These are phyloP conservation scores for Penicillium oxalicum DNA, from an alignment of 2,329 filamentous ascomycete genomes.

Conservation along the genomic window DNA sequence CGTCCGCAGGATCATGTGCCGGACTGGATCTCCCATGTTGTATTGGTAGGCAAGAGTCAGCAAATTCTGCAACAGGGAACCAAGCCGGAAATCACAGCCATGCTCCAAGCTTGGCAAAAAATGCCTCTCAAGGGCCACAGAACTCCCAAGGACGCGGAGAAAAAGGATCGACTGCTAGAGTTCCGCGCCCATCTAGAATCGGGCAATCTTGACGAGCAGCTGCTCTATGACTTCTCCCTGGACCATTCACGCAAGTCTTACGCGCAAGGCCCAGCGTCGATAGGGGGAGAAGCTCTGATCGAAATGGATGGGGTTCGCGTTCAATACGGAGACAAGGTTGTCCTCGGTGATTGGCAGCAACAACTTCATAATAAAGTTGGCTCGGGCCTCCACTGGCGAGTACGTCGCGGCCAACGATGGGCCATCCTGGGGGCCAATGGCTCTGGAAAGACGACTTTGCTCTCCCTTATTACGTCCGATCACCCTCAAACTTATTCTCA, in stretches of 20 bases:
- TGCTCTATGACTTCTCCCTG: conserved; percentile 22
- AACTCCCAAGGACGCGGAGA: conserved; percentile 5
- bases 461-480: conserved; percentile 89
- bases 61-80: conserved; percentile 60
- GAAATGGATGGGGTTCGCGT: conserved; percentile 84
- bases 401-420: conserved; percentile 79
- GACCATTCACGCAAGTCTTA: conserved; percentile 14
- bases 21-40: conserved; percentile 80
- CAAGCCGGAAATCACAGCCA: conserved; percentile 55
- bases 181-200: conserved; percentile 14
- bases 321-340: conserved; percentile 68
- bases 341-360: conserved; percentile 75
- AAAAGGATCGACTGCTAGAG: conserved; percentile 6
- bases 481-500: conserved; percentile 91
- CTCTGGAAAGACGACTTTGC: conserved; percentile 90
- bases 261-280: conserved; percentile 5
- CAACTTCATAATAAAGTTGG: conserved; percentile 44
- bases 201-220: conserved; percentile 20
- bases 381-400: conserved; percentile 72
- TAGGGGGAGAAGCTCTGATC: conserved; percentile 63
- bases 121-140: conserved; percentile 4
- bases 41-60: conserved; percentile 64
- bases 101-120: conserved; percentile 27
- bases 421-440: conserved; percentile 89
- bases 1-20: conserved; percentile 83